Evolutionary conservation across 164 flowering plant genomes (phyloP).

Genomic region (Magnolia officinalis): DNA sequence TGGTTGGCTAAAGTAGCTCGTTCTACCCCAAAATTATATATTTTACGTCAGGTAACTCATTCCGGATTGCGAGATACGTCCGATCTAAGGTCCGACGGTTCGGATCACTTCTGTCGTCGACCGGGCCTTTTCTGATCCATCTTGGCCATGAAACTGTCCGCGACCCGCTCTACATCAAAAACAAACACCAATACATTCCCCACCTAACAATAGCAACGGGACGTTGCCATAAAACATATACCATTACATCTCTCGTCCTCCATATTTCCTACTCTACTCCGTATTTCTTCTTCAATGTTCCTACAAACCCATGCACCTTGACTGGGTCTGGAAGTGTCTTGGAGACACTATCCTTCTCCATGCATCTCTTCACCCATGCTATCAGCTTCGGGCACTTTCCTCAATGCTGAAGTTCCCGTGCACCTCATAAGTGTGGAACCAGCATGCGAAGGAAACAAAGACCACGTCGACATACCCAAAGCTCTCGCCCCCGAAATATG

Average conservation of each 20-base stretch:
- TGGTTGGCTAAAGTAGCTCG: too few relatives aligned
- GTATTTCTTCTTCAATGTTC: background rate
- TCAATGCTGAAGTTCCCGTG: slow-evolving; percentile 10
- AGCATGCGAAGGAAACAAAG: background rate
- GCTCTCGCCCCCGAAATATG: slow-evolving; percentile 11
- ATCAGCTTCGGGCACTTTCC: slow-evolving; percentile 8
- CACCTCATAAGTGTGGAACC: slow-evolving; percentile 6
- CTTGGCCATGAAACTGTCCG: too few relatives aligned
- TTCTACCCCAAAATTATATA: too few relatives aligned
- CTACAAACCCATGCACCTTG: background rate
- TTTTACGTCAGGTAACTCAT: too few relatives aligned
- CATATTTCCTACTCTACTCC: slow-evolving; percentile 4
- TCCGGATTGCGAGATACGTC: too few relatives aligned
- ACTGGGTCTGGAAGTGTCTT: slow-evolving; percentile 7
- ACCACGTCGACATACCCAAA: slow-evolving; percentile 11
- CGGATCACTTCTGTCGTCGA: too few relatives aligned
- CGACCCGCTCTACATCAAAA: too few relatives aligned
- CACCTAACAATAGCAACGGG: too few relatives aligned
- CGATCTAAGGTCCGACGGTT: too few relatives aligned
- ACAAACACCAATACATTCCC: too few relatives aligned
- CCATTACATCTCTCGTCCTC: background rate
- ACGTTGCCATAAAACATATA: background rate
- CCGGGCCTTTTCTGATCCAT: too few relatives aligned
- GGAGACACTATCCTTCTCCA: slow-evolving; percentile 14
- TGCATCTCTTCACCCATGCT: slow-evolving; percentile 14